Percentiles rank a stretch among this genome's conserved stretches.
Evolutionary conservation across 2,329 filamentous ascomycete species (phyloP).

Genomic region (Lizonia empirigonia): DNA sequence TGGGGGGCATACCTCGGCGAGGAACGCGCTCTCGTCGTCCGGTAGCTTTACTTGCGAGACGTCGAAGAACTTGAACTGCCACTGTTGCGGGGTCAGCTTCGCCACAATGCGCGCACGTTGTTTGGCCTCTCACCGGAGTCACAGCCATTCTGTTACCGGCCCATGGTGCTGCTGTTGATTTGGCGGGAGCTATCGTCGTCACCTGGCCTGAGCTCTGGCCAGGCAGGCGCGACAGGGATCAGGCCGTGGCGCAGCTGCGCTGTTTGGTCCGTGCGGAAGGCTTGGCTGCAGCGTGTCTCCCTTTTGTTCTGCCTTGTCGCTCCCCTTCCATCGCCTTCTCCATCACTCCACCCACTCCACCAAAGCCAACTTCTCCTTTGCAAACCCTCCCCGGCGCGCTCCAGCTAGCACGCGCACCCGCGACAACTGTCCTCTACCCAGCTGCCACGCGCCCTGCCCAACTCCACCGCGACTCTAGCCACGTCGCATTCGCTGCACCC

Average conservation of each 20-base stretch:
- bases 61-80: conserved; percentile 99
- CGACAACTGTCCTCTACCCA: conserved; percentile 19
- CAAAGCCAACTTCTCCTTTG: conserved; percentile 16
- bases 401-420: conserved; percentile 18
- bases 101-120: conserved; percentile 9
- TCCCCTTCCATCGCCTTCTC: conserved; percentile 12
- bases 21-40: conserved; percentile 76
- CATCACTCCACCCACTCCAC: conserved; percentile 15
- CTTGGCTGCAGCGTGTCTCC: conserved; percentile 16
- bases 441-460: conserved; percentile 28
- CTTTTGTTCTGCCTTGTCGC: conserved; percentile 22
- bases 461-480: conserved; percentile 25
- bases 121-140: conserved; percentile 45
- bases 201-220: conserved; percentile 18
- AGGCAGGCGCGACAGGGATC: conserved; percentile 23
- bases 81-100: conserved; percentile 60
- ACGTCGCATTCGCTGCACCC: conserved; percentile 20
- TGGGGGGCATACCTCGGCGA: conserved; percentile 72
- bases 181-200: conserved; percentile 33
- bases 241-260: conserved; percentile 13
- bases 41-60: conserved; percentile 80
- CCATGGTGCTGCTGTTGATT: conserved; percentile 16
- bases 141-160: conserved; percentile 48
- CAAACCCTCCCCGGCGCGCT: conserved; percentile 17
- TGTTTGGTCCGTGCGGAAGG: conserved; percentile 4